Base-by-base conservation (phyloP, 1,284 basidiomycete species). In the Heimioporus retisporus region DNA sequence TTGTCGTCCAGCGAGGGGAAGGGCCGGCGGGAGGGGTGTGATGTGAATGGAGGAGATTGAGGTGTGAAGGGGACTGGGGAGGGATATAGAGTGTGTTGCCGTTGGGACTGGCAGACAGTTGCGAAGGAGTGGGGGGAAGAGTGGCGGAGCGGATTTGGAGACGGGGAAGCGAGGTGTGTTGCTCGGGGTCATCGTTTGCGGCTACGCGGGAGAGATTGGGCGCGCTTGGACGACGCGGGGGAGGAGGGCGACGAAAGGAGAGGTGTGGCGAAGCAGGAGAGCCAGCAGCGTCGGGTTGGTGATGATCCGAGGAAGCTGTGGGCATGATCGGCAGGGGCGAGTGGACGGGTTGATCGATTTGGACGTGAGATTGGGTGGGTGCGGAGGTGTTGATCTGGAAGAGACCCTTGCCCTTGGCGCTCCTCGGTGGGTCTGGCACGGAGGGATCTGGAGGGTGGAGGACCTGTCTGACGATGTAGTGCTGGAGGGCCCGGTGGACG, bases 251-350 rank as follows among this genome's bases (percentile, higher is more conserved):
- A 64, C 85, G 82, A 81, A 92, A 91, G 15, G 80, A 77, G 46
- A 88, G 80, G 44, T 88, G 87, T 6, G 90, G 90, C 2, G 91
- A 90, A 0, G 91, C 88, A 4, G 90, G 90, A 1, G 90, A 92
- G 4, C 88, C 86, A 7, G 86, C 81, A 2, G 83, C 73, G 68
- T 90, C 86, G 50, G 79, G 71, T 35, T 35, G 35, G 11, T 35
- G 35, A 35, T 35, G 35, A 35, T 35, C 35, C 35, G 35, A 35
- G 16, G 80, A 74, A 31, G 77, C 71, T 42, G 79, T 68, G 57
- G 82, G 78, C 80, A 84, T 82, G 69, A 83, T 72, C 25, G 81
- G 81, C 63, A 81, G 73, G 3, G 78, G 80, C 25, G 79, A 81
- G 59, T 78, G 77, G 65, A 73, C 73, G 35, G 64, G 73, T 5